Conservation (phyloP, 73 alveolate species). For the Paramecium tetraurelia region DNA sequence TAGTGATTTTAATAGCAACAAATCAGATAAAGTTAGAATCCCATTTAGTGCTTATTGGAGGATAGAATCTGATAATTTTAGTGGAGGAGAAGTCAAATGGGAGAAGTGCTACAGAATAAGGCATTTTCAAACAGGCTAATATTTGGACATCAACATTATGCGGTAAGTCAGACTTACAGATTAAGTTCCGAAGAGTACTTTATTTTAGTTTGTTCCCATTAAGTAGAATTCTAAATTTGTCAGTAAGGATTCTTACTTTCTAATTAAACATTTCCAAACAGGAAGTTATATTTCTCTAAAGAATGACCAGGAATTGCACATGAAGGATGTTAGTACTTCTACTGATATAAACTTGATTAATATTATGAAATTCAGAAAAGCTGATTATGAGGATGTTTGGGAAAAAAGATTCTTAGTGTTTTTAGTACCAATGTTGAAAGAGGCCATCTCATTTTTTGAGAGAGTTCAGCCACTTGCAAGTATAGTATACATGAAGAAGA, state of each 20-base stretch:
- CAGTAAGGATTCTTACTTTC: slow-evolving; percentile 13
- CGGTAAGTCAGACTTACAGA: background rate
- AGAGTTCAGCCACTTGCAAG: background rate
- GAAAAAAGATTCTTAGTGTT: slow-evolving; percentile 19
- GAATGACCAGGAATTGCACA: background rate
- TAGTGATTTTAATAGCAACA: background rate
- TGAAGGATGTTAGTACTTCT: background rate
- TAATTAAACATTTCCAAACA: background rate
- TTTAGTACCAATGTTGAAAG: background rate
- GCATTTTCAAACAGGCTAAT: slow-evolving; percentile 40
- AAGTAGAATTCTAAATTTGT: background rate
- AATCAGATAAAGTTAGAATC: background rate
- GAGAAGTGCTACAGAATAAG: slow-evolving; percentile 30
- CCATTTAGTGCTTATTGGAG: slow-evolving; percentile 48
- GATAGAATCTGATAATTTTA: slow-evolving; percentile 9
- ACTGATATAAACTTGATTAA: background rate
- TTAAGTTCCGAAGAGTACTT: background rate
- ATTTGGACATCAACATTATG: background rate
- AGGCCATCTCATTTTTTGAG: slow-evolving; percentile 21
- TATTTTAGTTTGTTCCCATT: background rate
- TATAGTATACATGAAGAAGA: background rate
- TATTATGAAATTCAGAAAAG: background rate
- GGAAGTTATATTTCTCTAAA: background rate
- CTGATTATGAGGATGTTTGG: slow-evolving; percentile 50
- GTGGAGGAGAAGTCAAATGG: slow-evolving; percentile 20